phyloP scores from a whole-genome alignment of 768 basidiomycete species.

The Rossbeevera mucosa region DNA sequence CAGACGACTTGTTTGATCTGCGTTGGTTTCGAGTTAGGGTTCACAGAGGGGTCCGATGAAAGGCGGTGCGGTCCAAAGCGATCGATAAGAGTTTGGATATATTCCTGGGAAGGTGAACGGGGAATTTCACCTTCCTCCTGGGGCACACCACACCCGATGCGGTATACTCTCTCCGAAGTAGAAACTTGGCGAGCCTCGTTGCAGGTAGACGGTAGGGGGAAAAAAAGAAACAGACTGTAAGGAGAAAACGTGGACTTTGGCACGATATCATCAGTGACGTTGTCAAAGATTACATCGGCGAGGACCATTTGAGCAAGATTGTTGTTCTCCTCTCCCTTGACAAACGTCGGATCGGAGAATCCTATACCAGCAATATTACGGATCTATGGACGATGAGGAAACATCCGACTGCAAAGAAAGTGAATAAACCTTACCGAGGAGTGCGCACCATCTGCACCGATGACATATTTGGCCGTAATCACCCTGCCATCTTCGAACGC shows the following conservation, averaged over 20 bases:
- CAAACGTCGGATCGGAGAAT: conserved; percentile 41
- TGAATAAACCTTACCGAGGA: conserved; percentile 36
- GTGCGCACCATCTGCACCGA: conserved; percentile 49
- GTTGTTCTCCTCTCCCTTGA: conserved; percentile 21
- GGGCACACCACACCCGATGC: conserved; percentile 41
- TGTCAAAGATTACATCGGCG: conserved; percentile 42
- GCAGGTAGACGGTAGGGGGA: conserved; percentile 34
- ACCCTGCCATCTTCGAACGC: conserved; percentile 43
- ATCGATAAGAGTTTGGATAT: conserved; percentile 42
- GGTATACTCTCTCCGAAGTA: conserved; percentile 28
- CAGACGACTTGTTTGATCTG: conserved; percentile 37
- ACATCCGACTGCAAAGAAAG: neutral
- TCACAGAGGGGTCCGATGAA: conserved; percentile 34
- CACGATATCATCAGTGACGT: neutral
- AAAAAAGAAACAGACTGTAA: conserved; percentile 32
- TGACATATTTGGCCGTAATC: conserved; percentile 42
- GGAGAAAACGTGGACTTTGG: conserved; percentile 23
- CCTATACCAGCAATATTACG: conserved; percentile 38
- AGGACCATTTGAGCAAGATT: conserved; percentile 39
- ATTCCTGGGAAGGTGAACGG: conserved; percentile 34
- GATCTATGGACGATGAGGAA: conserved; percentile 28
- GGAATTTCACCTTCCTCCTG: conserved; percentile 33
- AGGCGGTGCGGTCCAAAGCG: conserved; percentile 34
- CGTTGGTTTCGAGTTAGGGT: conserved; percentile 26
- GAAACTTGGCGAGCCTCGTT: conserved; percentile 11